Percentiles rank a stretch among this genome's conserved stretches.
Evolutionary conservation across 75 land plant genomes (phyloP).

Genomic region (Azolla pinnata): DNA sequence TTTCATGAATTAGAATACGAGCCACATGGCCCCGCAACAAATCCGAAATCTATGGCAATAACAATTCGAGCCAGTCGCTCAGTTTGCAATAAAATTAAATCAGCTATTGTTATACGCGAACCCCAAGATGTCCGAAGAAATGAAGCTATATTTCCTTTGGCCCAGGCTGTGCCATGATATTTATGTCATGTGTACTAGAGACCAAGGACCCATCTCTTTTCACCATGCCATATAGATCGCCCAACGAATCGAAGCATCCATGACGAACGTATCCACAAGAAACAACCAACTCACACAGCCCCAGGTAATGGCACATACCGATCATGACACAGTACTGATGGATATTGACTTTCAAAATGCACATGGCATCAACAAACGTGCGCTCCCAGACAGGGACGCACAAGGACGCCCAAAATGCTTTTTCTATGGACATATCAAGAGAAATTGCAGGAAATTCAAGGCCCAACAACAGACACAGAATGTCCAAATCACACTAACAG

Average conservation of each 20-base stretch:
- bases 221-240: conserved; percentile 2
- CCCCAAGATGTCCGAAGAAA: neutral
- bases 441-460: neutral
- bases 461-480: neutral
- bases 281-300: neutral
- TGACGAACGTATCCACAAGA: neutral
- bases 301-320: neutral
- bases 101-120: neutral
- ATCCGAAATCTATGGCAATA: neutral
- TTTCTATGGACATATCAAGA: neutral
- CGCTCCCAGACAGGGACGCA: neutral
- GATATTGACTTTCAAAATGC: neutral
- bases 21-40: neutral
- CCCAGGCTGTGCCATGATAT: neutral
- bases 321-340: neutral
- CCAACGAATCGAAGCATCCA: conserved; percentile 3
- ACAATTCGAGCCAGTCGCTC: conserved; percentile 1
- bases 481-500: neutral
- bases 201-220: conserved; percentile 3
- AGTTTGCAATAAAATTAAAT: neutral
- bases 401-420: neutral
- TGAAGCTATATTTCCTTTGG: neutral
- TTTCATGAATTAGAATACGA: neutral
- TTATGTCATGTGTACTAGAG: neutral
- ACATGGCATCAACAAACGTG: neutral